A percentile compares a stretch with the other conserved stretches of the same genome.
phyloP scores from a whole-genome alignment of 768 basidiomycete genomes.

The Clitopilus passeckerianus region DNA sequence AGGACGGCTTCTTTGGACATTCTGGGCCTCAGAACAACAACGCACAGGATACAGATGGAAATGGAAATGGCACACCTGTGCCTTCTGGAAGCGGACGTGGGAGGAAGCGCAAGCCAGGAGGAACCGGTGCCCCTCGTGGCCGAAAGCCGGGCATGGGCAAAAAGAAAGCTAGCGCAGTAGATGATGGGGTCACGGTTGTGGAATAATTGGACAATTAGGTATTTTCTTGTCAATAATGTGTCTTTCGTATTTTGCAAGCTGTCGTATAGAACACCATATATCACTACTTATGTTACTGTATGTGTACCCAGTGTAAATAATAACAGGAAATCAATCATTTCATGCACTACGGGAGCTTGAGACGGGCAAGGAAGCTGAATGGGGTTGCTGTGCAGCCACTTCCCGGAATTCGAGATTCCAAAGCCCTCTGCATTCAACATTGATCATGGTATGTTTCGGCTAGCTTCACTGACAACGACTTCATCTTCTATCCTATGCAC shows the following conservation, averaged over 20 bases:
- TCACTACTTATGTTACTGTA: background rate
- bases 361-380: background rate
- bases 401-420: too few species aligned
- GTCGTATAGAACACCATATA: background rate
- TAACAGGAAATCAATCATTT: background rate
- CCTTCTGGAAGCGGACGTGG: constrained; percentile 27
- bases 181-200: background rate
- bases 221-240: background rate
- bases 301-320: background rate
- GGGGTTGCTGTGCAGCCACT: background rate
- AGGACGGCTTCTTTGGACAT: constrained; percentile 82
- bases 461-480: too few species aligned
- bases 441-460: too few species aligned
- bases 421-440: too few species aligned
- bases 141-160: constrained; percentile 35
- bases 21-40: constrained; percentile 18
- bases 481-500: too few species aligned
- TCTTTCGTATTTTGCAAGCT: background rate
- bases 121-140: constrained; percentile 29
- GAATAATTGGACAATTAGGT: background rate
- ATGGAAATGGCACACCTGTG: constrained; percentile 17
- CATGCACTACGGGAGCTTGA: too few species aligned
- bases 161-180: constrained; percentile 20
- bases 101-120: constrained; percentile 36
- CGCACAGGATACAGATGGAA: constrained; percentile 27